Conservation (phyloP, 75 land plant genomes). For the Pseudotsuga menziesii region DNA sequence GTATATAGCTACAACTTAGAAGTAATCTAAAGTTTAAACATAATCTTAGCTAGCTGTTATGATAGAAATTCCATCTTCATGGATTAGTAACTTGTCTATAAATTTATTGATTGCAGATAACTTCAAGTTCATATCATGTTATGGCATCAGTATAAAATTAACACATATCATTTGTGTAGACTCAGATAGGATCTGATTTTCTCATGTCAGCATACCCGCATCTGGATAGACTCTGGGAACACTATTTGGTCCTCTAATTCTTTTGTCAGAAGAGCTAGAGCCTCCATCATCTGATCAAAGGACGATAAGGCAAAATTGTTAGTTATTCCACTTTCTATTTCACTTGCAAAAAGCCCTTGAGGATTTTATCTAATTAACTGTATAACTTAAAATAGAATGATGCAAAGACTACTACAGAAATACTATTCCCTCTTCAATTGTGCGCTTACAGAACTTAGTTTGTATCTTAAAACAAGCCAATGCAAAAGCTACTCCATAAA, state of each 20-base stretch:
- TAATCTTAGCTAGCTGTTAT: not conserved
- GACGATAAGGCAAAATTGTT: not conserved
- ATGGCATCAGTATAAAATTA: not conserved
- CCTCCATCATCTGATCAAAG: conserved; percentile 45
- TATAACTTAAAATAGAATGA: no score
- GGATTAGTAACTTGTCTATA: not conserved
- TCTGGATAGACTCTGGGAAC: conserved; percentile 34
- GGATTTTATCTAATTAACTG: not conserved
- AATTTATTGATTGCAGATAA: not conserved
- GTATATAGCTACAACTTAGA: no score
- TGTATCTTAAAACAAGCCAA: no score
- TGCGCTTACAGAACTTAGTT: not conserved
- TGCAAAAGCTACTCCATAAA: no score
- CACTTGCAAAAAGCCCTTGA: not conserved
- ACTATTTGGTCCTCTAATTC: conserved; percentile 38
- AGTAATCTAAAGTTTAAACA: no score
- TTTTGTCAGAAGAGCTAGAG: conserved; percentile 42
- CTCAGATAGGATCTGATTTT: not conserved
- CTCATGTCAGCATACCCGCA: conserved; percentile 36
- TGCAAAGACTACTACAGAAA: not conserved
- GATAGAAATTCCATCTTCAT: not conserved
- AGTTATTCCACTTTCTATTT: not conserved
- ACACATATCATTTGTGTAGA: conserved; percentile 1
- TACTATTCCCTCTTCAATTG: not conserved
- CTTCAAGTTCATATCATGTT: not conserved